Evolutionary conservation across 2,329 filamentous ascomycete genomes (phyloP), one percentile per base, ranked within the genome.

Genomic region (Diaporthe capsici): DNA sequence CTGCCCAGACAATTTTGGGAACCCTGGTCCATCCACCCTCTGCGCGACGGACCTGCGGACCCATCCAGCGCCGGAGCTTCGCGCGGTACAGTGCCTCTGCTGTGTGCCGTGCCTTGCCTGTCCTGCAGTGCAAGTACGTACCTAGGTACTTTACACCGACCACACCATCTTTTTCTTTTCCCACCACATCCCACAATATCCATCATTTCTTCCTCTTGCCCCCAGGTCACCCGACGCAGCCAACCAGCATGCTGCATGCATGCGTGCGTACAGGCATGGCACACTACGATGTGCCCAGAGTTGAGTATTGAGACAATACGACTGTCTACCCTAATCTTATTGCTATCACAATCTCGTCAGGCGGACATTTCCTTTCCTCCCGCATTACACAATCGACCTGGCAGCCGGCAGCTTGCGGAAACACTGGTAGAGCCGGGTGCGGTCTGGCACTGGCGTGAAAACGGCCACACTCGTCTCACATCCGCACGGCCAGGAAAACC

Each of bases 121-220:
- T 39, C 20, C 34, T 44, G 22, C 37, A 20, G 58, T 61, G 37
- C 22, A 61, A n/a, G 60, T 28, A 57, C 53, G 28, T 34, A 57
- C 13, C 4, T 15, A 57, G 28, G 28, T 34, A 57, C 13, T 10
- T 15, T 57, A 58, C 55, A 55, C 8, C n/a, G 65, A 68, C 65
- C 65, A 70, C 65, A 70, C 65, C 42, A 34, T 65, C 42, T 65
- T 49, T 28, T 65, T 47, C 57, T 63, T 25, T 42, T 61, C 60
- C 37, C 12, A 61, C 58, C 58, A 28, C 58, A 44, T 37, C 31
- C 57, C 57, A 60, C 57, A 60, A 37, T 34, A 49, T 31, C 42
- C 65, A 55, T 55, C 49, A 55, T 55, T 42, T 53, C 31, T 17
- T 60, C 34, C 47, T 53, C 42, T 53, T 53, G 60, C 63, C 47